These are phyloP conservation scores for Oryza australiensis DNA, from an alignment of 176 grass and related monocot species.

Conservation along the genomic window DNA sequence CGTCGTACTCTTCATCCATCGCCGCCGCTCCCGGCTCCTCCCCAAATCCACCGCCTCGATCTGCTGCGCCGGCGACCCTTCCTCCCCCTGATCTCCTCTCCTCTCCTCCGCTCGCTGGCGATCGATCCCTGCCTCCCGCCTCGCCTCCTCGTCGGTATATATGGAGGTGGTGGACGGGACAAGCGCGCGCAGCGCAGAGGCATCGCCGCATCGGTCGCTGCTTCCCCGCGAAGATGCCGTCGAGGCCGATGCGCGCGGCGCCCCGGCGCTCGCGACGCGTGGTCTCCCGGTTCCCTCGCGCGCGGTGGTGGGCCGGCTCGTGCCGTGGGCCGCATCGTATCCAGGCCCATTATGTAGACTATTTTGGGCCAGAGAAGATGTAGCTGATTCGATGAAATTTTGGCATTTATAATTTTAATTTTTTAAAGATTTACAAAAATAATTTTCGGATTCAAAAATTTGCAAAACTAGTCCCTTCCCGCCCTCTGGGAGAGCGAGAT, in stretches of 20 bases:
- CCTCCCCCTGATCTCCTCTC: background rate
- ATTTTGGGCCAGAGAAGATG: background rate
- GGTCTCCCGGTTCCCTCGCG: background rate
- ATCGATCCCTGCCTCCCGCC: background rate
- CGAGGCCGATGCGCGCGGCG: background rate
- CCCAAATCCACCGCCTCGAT: background rate
- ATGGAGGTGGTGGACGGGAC: background rate
- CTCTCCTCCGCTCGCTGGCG: background rate
- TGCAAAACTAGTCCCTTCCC: no score
- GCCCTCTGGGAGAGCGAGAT: no score
- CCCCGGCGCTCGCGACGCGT: slow-evolving; percentile 25
- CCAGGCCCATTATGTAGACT: background rate
- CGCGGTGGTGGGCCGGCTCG: background rate
- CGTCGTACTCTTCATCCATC: slow-evolving; percentile 98
- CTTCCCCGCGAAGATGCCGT: slow-evolving; percentile 9
- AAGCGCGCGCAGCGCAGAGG: background rate
- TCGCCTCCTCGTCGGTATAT: slow-evolving; percentile 8
- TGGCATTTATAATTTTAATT: no score
- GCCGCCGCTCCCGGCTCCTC: slow-evolving; percentile 20
- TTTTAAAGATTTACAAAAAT: no score
- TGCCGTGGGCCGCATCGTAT: background rate
- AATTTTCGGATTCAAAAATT: no score
- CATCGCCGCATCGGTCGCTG: background rate
- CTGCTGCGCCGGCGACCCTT: background rate
- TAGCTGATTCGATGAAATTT: no score